Base-by-base conservation (phyloP, 2,329 filamentous ascomycete genomes). In the Talaromyces sp. region DNA sequence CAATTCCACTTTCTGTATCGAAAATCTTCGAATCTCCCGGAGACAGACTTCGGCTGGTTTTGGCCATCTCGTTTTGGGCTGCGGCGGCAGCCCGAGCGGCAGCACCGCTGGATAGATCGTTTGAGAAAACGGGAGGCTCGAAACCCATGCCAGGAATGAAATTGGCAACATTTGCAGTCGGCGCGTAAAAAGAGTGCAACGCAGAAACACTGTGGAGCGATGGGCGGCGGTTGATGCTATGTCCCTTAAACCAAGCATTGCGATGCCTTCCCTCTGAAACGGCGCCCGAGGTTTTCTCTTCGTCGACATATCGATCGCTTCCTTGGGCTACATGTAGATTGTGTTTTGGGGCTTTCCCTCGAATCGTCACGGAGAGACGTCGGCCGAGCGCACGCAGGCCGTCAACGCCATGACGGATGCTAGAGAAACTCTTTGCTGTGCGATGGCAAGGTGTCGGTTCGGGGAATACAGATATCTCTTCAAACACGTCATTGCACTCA, bases 1-100 rank as follows among this genome's bases (percentile, higher is more conserved):
- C 81, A 66, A 83, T 83, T 11, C 81, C 81, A 71, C 81, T 83
- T 70, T 83, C 81, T 2, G 81, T 79, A 69, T 83, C 81, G 10
- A 72, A 73, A 27, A 68, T 70, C 65, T 73, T 77, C 59, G 73
- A 65, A 62, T 76, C 65, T 60, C 74, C 73, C 29, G 63, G 70
- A 47, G 67, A 70, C 67, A 51, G 38, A 45, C 61, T 60, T 61
- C 72, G 70, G 67, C 75, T 72, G 10, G 68, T 65, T 56, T 75
- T 73, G n/a, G 74, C 72, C 65, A 78, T 61, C 61, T 82, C 80
- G 68, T 83, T 83, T 69, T 82, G 80, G n/a, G 80, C 80, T n/a
- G 81, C 81, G 2, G 80, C 81, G 11, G 81, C 79, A 31, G 80
- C 81, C 63, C 81, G 76, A 15, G 81, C 81, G 10, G 80, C 80